Percentiles rank a stretch among this genome's conserved stretches.
phyloP scores from a whole-genome alignment of 2,329 filamentous ascomycete species.

The Magnaporthiopsis rhizophila region DNA sequence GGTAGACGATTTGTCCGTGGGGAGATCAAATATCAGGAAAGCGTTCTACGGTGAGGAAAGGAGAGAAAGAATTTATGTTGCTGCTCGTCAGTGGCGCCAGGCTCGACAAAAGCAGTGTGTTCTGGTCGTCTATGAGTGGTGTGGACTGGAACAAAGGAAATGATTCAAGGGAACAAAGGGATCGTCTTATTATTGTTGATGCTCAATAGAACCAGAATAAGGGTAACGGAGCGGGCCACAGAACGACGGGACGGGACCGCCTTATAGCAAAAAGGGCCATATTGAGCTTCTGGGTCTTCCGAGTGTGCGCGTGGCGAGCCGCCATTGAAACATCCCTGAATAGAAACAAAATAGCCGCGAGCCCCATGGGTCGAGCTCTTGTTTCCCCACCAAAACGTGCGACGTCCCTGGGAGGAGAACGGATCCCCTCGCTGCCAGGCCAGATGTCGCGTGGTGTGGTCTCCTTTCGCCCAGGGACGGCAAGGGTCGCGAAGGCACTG shows the following conservation, averaged over 20 bases:
- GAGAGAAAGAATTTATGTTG: neutral
- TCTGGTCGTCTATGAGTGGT: neutral
- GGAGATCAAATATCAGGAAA: too few relatives aligned
- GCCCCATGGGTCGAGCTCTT: neutral
- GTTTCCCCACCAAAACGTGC: neutral
- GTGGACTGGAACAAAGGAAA: neutral
- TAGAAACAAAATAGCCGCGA: constrained; percentile 1
- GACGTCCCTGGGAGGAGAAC: neutral
- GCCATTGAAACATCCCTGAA: constrained; percentile 1
- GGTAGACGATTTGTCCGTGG: too few relatives aligned
- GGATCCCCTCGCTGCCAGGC: neutral
- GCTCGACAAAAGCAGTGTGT: neutral
- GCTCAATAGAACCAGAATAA: neutral
- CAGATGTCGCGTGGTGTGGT: too few relatives aligned
- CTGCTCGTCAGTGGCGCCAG: neutral
- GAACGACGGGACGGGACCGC: neutral
- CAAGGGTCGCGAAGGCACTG: neutral
- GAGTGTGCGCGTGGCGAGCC: neutral
- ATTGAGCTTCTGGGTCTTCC: neutral
- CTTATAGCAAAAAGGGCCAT: neutral
- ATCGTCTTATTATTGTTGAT: neutral
- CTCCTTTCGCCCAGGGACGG: too few relatives aligned
- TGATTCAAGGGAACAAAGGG: neutral
- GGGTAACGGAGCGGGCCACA: neutral
- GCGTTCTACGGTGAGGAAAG: neutral